A percentile compares a stretch with the other conserved stretches of the same genome.
Evolutionary conservation across 768 basidiomycete genomes (phyloP).

Genomic region (Rubroboletus satanas): DNA sequence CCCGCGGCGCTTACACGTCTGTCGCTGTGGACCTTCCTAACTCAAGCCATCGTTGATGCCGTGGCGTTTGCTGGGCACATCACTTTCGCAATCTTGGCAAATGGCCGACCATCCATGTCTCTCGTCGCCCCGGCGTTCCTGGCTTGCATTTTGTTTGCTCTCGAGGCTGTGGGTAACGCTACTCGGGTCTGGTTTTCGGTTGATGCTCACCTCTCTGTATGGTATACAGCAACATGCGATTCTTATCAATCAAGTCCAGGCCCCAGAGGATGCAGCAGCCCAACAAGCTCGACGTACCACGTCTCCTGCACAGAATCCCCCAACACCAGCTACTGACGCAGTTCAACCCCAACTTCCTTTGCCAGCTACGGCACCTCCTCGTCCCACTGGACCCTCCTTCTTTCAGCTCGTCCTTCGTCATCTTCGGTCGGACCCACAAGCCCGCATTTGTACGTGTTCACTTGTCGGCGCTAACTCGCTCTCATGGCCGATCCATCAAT

Average conservation of each 20-base stretch:
- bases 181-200: neutral
- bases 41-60: conserved; percentile 75
- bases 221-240: conserved; percentile 72
- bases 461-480: neutral
- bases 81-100: conserved; percentile 81
- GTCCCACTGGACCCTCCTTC: conserved; percentile 26
- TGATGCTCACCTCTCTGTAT: neutral
- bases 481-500: conserved; percentile 5
- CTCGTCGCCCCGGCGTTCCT: conserved; percentile 83
- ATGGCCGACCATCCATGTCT: conserved; percentile 77
- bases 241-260: conserved; percentile 78
- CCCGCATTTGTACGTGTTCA: conserved; percentile 57
- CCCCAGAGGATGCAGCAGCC: conserved; percentile 57
- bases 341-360: conserved; percentile 19
- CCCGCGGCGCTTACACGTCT: conserved; percentile 75
- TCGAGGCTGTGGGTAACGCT: conserved; percentile 67
- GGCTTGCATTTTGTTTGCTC: conserved; percentile 72
- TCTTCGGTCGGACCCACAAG: conserved; percentile 64
- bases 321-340: conserved; percentile 1
- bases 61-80: conserved; percentile 86
- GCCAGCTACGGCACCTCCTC: conserved; percentile 19
- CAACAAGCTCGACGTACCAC: conserved; percentile 22
- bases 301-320: conserved; percentile 2
- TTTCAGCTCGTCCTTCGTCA: conserved; percentile 54
- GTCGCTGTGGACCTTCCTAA: conserved; percentile 79